phyloP scores from a whole-genome alignment of 1,139 yeast species.

The Keqinozyma sinolaborantium region DNA sequence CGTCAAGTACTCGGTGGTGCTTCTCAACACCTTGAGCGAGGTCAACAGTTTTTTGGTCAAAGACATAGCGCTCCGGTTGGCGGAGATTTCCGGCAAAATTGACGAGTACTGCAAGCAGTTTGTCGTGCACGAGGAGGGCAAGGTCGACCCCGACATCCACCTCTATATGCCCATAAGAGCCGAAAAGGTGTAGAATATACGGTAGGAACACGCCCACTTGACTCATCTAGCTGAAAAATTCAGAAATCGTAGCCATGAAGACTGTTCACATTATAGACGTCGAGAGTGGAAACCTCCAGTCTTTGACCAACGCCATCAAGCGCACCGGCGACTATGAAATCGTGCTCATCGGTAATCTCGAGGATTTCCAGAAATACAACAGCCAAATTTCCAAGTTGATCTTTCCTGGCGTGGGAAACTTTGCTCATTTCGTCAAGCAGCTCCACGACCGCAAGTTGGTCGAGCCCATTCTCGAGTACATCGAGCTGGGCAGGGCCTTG shows the following conservation, averaged over 20 bases:
- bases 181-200: constrained; percentile 13
- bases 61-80: constrained; percentile 27
- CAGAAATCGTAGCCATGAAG: constrained; percentile 1
- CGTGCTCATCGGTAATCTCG: constrained; percentile 40
- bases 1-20: constrained; percentile 28
- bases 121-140: constrained; percentile 13
- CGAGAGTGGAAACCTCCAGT: constrained; percentile 92
- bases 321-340: constrained; percentile 64
- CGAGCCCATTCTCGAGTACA: constrained; percentile 62
- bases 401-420: constrained; percentile 96
- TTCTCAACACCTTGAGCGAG: constrained; percentile 30
- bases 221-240: constrained; percentile 4
- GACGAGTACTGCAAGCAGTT: constrained; percentile 24
- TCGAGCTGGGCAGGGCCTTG: constrained; percentile 69
- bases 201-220: constrained; percentile 3
- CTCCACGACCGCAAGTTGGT: constrained; percentile 59
- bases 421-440: constrained; percentile 84
- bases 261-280: constrained; percentile 81
- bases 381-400: constrained; percentile 52
- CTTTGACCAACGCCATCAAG: constrained; percentile 82
- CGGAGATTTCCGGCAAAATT: constrained; percentile 33
- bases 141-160: constrained; percentile 19
- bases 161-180: constrained; percentile 31
- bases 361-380: constrained; percentile 34
- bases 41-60: constrained; percentile 29